Evolutionary conservation across 1,139 yeast species (phyloP).

Genomic region (Nakaseomyces nivariensis): DNA sequence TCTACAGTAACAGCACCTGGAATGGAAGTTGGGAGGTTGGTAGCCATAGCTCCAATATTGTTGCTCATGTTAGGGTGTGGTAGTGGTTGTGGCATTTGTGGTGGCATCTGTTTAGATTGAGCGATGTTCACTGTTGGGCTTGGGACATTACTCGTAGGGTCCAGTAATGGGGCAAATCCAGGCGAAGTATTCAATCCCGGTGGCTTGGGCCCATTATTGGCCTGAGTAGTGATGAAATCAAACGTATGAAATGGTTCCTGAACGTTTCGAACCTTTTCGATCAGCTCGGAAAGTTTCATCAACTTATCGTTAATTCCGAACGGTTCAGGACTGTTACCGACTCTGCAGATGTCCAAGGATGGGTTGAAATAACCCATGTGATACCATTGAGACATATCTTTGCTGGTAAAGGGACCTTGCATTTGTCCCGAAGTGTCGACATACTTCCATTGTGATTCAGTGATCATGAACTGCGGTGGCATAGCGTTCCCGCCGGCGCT

Average conservation of each 20-base stretch:
- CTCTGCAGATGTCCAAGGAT: slow-evolving; percentile 20
- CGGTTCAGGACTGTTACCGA: slow-evolving; percentile 20
- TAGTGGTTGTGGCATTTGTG: too few relatives aligned
- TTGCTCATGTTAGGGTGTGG: neutral
- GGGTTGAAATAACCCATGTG: slow-evolving; percentile 25
- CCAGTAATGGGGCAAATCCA: neutral
- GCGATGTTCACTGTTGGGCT: too few relatives aligned
- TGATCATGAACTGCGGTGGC: slow-evolving; percentile 8
- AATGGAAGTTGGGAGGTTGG: neutral
- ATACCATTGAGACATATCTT: slow-evolving; percentile 27
- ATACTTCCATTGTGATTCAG: slow-evolving; percentile 28
- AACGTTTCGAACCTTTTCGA: slow-evolving; percentile 18
- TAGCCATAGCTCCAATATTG: neutral
- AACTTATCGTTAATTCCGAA: slow-evolving; percentile 22
- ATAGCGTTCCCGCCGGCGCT: neutral
- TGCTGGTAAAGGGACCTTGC: slow-evolving; percentile 29
- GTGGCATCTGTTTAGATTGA: too few relatives aligned
- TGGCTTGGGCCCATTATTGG: neutral
- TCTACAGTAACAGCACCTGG: neutral
- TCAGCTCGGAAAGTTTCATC: slow-evolving; percentile 21
- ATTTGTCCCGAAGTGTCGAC: slow-evolving; percentile 24
- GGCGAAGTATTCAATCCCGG: neutral
- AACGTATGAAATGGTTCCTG: slow-evolving; percentile 24
- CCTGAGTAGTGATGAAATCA: slow-evolving; percentile 10
- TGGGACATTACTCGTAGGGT: neutral